Conservation (phyloP, 495 filamentous ascomycete genomes). For the Jackrogersella multiformis region DNA sequence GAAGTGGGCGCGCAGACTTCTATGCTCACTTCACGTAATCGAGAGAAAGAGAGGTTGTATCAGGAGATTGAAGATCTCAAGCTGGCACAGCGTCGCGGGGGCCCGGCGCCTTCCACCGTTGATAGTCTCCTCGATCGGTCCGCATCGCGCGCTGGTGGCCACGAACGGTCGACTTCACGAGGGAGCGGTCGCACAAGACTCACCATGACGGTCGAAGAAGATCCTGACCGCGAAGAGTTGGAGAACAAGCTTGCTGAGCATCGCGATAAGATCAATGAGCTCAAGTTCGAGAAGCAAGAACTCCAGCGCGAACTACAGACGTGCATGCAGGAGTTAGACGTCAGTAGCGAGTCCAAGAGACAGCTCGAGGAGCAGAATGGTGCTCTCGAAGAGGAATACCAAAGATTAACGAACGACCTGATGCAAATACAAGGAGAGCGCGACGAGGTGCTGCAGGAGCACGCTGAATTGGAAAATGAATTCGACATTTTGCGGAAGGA, state of each 20-base stretch:
- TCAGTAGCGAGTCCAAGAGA: conserved; percentile 64
- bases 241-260: conserved; percentile 84
- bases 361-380: conserved; percentile 67
- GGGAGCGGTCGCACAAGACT: conserved; percentile 73
- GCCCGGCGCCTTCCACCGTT: conserved; percentile 68
- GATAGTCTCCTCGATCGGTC: conserved; percentile 95
- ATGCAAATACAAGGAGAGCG: conserved; percentile 84
- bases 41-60: conserved; percentile 92
- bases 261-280: conserved; percentile 83
- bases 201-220: conserved; percentile 71
- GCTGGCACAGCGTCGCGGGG: conserved; percentile 76
- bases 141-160: conserved; percentile 77
- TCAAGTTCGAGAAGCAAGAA: conserved; percentile 85
- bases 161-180: conserved; percentile 73
- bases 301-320: conserved; percentile 78
- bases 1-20: conserved; percentile 96
- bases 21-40: conserved; percentile 95
- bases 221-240: conserved; percentile 83
- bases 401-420: conserved; percentile 79
- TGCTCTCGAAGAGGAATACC: conserved; percentile 78
- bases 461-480: conserved; percentile 81
- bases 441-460: conserved; percentile 80
- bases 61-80: conserved; percentile 98
- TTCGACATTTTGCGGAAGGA: conserved; percentile 81
- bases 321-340: conserved; percentile 71